Evolutionary conservation across 257 asterid species (phyloP).

Genomic region (Fraxinus pennsylvanica): DNA sequence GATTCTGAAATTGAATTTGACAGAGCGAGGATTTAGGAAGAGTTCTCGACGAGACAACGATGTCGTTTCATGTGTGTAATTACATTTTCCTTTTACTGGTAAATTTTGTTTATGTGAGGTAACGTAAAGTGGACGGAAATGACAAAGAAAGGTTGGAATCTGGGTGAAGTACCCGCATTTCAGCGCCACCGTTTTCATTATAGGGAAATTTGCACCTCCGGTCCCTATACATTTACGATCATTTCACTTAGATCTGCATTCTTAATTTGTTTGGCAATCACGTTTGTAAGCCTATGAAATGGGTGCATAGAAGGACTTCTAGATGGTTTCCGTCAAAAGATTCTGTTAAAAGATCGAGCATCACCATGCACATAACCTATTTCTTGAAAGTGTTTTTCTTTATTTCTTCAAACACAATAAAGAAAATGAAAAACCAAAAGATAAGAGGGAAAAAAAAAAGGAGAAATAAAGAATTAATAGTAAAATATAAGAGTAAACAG

Average conservation of each 20-base stretch:
- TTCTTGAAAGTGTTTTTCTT: no score
- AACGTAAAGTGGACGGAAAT: neutral
- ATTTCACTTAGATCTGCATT: neutral
- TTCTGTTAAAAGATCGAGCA: no score
- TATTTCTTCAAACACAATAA: no score
- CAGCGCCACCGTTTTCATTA: neutral
- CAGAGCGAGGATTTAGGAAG: neutral
- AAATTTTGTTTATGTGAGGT: neutral
- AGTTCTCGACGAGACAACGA: neutral
- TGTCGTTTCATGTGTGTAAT: neutral
- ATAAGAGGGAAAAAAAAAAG: no score
- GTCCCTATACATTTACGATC: neutral
- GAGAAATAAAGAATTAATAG: no score
- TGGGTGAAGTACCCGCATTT: neutral
- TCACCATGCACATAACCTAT: no score
- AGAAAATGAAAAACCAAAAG: no score
- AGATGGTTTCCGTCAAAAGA: neutral
- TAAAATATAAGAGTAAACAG: no score
- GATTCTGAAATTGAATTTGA: neutral
- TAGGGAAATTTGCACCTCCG: neutral
- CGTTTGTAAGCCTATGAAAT: neutral
- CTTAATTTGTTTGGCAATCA: neutral
- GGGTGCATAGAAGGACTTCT: neutral
- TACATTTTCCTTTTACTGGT: neutral
- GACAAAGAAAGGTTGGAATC: neutral